Evolutionary conservation across 768 basidiomycete genomes (phyloP), one percentile per base, ranked within the genome.

Genomic region (Pulveroboletus ravenelii): DNA sequence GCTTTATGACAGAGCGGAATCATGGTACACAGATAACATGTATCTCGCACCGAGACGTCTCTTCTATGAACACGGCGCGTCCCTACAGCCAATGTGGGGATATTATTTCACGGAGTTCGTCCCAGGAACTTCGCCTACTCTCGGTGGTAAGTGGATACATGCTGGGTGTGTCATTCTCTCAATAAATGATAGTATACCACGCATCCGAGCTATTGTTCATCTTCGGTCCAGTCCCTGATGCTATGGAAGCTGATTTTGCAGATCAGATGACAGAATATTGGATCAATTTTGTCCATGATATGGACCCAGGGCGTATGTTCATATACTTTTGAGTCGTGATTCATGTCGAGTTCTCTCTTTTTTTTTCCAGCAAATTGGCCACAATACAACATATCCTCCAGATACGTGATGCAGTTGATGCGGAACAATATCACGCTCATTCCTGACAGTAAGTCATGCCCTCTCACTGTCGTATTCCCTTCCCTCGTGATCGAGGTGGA

Each of bases 11-110:
- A 63, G 81, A 40, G 76, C 72, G 0, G 76, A 65, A 40, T 70
- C 80, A 0, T 84, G 78, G 77, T 84, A 83, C 54, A 78, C 78
- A 1, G 79, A 78, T 52, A 66, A 72, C 46, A 82, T 81, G 78
- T 84, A 72, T 60, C 65, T 82, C 30, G 70, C 75, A 0, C 72
- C 78, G 0, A 59, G 80, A 29, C 66, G 81, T 35, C 65, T 76
- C 39, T 78, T 82, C 47, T 77, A 80, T 50, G 66, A 75, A 20
- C 68, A 75, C 38, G 80, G 74, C 0, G 72, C 80, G 3, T 53
- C 69, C 0, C 53, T 70, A 23, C 78, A 79, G 54, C 73, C 75
- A 0, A 72, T 77, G 56, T 84, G 75, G 62, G 77, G 65, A 0
- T 83, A 84, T 47, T 72, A 74, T 54, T 82, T 83, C 57, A 68